Percentiles rank a stretch among this genome's conserved stretches.
Evolutionary conservation across 768 basidiomycete genomes (phyloP).

Genomic region (Lentinula raphanica): DNA sequence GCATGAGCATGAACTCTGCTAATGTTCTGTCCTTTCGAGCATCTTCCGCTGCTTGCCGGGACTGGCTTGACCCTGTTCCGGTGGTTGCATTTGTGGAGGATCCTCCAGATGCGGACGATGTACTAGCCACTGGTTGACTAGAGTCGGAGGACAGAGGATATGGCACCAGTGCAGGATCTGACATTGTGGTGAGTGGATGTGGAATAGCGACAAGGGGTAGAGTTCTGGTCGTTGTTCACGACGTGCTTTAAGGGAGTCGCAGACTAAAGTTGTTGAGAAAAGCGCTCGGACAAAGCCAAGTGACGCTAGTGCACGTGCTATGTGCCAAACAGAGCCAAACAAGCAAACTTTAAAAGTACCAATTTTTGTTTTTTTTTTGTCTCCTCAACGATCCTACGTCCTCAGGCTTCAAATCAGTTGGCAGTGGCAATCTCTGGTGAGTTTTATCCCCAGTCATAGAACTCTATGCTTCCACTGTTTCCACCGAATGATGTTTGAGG

Average conservation of each 20-base stretch:
- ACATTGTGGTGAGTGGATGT: background rate
- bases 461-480: background rate
- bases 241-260: too few relatives aligned
- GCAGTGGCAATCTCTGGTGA: background rate
- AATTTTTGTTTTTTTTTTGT: background rate
- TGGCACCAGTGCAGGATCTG: background rate
- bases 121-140: slow-evolving; percentile 24
- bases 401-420: background rate
- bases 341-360: background rate
- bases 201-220: background rate
- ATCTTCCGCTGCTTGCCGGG: slow-evolving; percentile 71
- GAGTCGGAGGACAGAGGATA: slow-evolving; percentile 7
- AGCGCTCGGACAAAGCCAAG: background rate
- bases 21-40: slow-evolving; percentile 86
- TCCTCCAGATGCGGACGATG: slow-evolving; percentile 15
- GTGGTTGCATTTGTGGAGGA: slow-evolving; percentile 20
- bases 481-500: slow-evolving; percentile 75
- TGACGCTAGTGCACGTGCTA: background rate
- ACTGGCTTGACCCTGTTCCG: slow-evolving; percentile 9
- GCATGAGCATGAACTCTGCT: slow-evolving; percentile 91
- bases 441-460: background rate
- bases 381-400: background rate
- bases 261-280: too few relatives aligned
- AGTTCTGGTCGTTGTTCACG: background rate
- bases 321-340: background rate